phyloP scores from a whole-genome alignment of 164 flowering plant species.

The Macadamia tetraphylla region DNA sequence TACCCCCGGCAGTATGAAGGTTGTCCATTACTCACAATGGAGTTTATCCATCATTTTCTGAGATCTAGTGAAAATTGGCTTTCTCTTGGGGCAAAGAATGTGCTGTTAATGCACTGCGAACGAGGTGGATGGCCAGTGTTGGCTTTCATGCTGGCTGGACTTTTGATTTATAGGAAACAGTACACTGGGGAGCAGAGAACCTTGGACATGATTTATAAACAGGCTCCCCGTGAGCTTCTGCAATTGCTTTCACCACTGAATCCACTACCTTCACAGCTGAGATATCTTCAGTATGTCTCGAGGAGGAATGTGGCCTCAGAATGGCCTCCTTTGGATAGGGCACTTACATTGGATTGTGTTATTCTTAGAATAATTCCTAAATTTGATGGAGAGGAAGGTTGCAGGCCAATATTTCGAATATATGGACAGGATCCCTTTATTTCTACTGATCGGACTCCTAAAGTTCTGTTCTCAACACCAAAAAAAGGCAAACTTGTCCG shows the following conservation, averaged over 20 bases:
- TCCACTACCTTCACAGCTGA: slow-evolving; percentile 88
- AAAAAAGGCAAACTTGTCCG: slow-evolving; percentile 53
- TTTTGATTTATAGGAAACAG: slow-evolving; percentile 51
- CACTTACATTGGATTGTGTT: slow-evolving; percentile 76
- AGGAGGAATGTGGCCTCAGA: slow-evolving; percentile 76
- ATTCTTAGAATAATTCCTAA: slow-evolving; percentile 74
- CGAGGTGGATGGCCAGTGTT: slow-evolving; percentile 78
- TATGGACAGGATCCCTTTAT: slow-evolving; percentile 40
- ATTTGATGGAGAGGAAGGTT: slow-evolving; percentile 52
- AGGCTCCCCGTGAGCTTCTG: slow-evolving; percentile 86
- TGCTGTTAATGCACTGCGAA: slow-evolving; percentile 28
- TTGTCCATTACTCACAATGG: slow-evolving; percentile 76
- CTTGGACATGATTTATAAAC: slow-evolving; percentile 86
- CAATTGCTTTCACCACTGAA: slow-evolving; percentile 66
- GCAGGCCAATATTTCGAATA: no score
- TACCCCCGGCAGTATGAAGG: slow-evolving; percentile 89
- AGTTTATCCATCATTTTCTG: slow-evolving; percentile 82
- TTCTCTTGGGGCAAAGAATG: slow-evolving; percentile 67
- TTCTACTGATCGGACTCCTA: slow-evolving; percentile 47
- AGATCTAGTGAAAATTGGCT: slow-evolving; percentile 95
- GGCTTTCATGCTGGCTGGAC: slow-evolving; percentile 89
- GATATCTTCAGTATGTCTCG: slow-evolving; percentile 31
- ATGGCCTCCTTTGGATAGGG: slow-evolving; percentile 92
- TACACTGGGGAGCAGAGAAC: slow-evolving; percentile 10
- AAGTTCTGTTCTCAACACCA: slow-evolving; percentile 58